Base-by-base conservation (phyloP, 2,329 filamentous ascomycete genomes). In the Neonectria coccinea region DNA sequence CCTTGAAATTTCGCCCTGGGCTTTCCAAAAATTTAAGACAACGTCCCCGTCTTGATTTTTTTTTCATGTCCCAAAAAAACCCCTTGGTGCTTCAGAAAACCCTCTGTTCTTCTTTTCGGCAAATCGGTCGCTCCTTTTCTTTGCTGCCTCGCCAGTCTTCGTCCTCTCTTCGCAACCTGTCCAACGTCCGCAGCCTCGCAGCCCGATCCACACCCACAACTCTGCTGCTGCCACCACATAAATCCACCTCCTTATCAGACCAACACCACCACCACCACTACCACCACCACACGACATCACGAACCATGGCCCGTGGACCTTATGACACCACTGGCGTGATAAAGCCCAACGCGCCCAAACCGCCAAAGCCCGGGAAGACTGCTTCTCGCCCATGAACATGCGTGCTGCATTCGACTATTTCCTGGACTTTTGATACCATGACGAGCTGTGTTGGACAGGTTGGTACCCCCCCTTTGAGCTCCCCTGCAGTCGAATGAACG, bases 271-370 rank as follows among this genome's bases (percentile, higher is more conserved):
- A 33, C 31, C 42, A 53, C 22, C 54, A 47, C 52, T 5, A 56
- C 33, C 12, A 16, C 5, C 33, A 31, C 31, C 47, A 60, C 48
- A 20, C 61, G 44, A 50, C 67, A 65, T 11, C n/a, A 45, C 56
- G 22, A 33, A 64, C 36, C 55, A 80, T 80, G 78, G 67, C 75
- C 41, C 76, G 78, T 50, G 78, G 78, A 56, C 78, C 78, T 2
- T 80, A 80, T 63, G 78, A 80, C 60, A 77, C 74, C n/a, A 80
- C 78, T 56, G 78, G 78, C 62, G 71, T 80, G 45, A 63, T 71
- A 56, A 80, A 79, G 73, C 77, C 78, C 57, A 77, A 64, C 68
- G 69, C 70, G 29, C 77, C 78, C 51, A 78, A 79, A 65, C 78
- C 76, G 12, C 77, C 77, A 12, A 80, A 77, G 69, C 67, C 75